Conservation (phyloP, 2,329 filamentous ascomycete species). For the Diaporthe amygdali region DNA sequence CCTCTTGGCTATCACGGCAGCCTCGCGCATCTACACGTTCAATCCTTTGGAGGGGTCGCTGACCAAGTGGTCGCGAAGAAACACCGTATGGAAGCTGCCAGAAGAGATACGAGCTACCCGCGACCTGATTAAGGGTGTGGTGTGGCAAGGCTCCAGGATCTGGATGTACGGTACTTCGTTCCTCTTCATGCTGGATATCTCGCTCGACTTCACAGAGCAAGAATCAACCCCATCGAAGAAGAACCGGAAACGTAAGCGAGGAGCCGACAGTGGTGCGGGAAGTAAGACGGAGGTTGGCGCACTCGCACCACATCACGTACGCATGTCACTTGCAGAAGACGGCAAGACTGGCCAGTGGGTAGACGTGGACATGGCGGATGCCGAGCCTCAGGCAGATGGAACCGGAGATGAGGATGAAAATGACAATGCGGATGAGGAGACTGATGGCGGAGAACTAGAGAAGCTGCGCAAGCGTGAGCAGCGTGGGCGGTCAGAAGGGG, state of each 20-base stretch:
- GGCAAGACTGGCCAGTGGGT: constrained; percentile 45
- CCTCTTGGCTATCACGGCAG: constrained; percentile 56
- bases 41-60: constrained; percentile 78
- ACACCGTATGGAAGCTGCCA: constrained; percentile 78
- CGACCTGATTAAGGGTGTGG: constrained; percentile 80
- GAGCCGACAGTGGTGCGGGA: constrained; percentile 56
- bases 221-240: constrained; percentile 36
- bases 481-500: constrained; percentile 41
- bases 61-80: constrained; percentile 84
- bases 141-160: constrained; percentile 81
- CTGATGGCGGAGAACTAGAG: constrained; percentile 36
- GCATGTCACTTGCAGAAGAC: constrained; percentile 39
- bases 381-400: constrained; percentile 32
- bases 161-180: constrained; percentile 90
- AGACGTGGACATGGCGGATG: constrained; percentile 39
- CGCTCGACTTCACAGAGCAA: constrained; percentile 64
- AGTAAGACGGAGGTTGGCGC: constrained; percentile 54
- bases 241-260: constrained; percentile 61
- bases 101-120: constrained; percentile 74
- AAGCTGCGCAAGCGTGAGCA: constrained; percentile 41
- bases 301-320: constrained; percentile 49
- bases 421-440: constrained; percentile 44
- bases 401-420: constrained; percentile 45
- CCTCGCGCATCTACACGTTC: constrained; percentile 75
- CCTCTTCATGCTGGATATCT: constrained; percentile 90